Percentiles rank a stretch among this genome's conserved stretches.
Evolutionary conservation across 129 eudicot genomes (phyloP).

Genomic region (Daucus carota): DNA sequence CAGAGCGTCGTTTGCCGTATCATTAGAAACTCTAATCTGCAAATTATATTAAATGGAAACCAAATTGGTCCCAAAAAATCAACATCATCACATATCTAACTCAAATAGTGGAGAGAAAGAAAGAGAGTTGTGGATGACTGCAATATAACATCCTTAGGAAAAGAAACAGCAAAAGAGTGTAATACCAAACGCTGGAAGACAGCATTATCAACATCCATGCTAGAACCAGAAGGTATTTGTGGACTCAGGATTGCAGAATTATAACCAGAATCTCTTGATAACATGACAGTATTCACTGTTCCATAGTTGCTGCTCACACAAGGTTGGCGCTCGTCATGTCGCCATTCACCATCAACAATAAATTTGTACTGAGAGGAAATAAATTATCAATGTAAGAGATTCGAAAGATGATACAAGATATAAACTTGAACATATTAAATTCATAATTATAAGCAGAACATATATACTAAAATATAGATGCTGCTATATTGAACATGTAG

Average conservation of each 20-base stretch:
- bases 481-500: not conserved
- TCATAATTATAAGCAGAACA: not conserved
- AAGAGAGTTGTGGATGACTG: not conserved
- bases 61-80: not conserved
- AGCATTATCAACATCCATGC: slow-evolving; percentile 87
- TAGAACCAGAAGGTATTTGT: slow-evolving; percentile 49
- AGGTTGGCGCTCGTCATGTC: slow-evolving; percentile 78
- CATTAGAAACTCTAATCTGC: slow-evolving; percentile 63
- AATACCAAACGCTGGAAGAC: slow-evolving; percentile 71
- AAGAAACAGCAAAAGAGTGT: not conserved
- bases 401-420: not conserved
- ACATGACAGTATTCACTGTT: slow-evolving; percentile 61
- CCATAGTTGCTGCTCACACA: slow-evolving; percentile 61
- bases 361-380: slow-evolving; percentile 58
- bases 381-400: not conserved
- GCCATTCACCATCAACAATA: slow-evolving; percentile 93
- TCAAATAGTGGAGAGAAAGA: not conserved
- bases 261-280: slow-evolving; percentile 50
- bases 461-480: not conserved
- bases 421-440: not conserved
- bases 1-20: slow-evolving; percentile 39
- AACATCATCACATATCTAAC: not conserved
- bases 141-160: not conserved
- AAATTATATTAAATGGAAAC: not conserved
- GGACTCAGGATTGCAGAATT: slow-evolving; percentile 42